phyloP scores from a whole-genome alignment of 2,329 filamentous ascomycete species.

The Kalaharituber pfeilii region DNA sequence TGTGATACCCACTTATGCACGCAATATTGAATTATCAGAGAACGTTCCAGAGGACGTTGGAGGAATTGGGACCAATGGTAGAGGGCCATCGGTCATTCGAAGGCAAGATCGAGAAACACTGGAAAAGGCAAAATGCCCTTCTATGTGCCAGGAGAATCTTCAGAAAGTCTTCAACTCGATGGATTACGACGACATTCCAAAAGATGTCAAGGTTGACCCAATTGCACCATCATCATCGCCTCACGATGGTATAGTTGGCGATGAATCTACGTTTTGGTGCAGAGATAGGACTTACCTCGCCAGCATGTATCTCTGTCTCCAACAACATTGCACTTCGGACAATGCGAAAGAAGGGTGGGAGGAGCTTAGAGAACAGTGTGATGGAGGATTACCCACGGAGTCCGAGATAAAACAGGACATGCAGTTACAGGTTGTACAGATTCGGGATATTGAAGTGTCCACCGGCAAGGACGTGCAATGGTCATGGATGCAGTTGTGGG shows the following conservation, averaged over 20 bases:
- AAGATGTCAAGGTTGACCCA: background rate
- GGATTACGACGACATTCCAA: background rate
- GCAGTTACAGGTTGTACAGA: background rate
- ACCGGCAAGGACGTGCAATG: background rate
- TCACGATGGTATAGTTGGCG: background rate
- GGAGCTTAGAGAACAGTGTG: background rate
- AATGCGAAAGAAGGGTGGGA: background rate
- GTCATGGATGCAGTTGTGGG: background rate
- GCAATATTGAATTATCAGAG: no score
- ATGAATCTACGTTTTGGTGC: background rate
- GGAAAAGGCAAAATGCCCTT: background rate
- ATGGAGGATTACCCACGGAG: background rate
- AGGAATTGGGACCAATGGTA: no score
- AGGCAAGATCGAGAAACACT: background rate
- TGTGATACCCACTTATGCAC: no score
- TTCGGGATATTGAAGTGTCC: background rate
- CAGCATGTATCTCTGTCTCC: background rate
- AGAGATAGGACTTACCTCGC: background rate
- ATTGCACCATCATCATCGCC: background rate
- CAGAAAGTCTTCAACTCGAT: background rate
- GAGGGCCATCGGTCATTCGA: no score
- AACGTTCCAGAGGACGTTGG: no score
- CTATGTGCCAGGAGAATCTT: background rate
- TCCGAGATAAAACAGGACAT: background rate
- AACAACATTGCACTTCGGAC: background rate